Conservation (phyloP, 202 grass and related monocot species). For the Eragrostis tef region DNA sequence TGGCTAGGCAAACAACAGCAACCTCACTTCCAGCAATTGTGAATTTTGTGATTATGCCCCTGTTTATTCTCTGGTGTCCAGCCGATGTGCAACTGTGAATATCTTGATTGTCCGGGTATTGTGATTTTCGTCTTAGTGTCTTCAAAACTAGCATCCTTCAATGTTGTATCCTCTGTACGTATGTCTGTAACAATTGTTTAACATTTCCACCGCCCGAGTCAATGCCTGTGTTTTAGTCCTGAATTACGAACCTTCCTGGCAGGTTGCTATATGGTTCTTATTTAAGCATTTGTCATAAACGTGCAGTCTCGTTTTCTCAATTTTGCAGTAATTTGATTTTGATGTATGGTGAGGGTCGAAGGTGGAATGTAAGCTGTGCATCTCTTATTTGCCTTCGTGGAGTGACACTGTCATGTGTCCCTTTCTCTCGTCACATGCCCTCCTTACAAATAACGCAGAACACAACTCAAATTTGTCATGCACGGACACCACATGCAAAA, state of each 20-base stretch:
- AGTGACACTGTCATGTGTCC: neutral
- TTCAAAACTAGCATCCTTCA: neutral
- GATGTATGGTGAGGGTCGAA: neutral
- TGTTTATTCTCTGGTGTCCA: neutral
- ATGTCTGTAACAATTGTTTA: neutral
- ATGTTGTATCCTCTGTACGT: neutral
- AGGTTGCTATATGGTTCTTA: neutral
- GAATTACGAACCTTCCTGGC: neutral
- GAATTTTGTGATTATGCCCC: conserved; percentile 55
- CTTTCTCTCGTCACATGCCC: conserved; percentile 44
- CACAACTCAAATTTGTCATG: conserved; percentile 6
- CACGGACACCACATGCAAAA: conserved; percentile 33
- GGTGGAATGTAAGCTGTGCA: neutral
- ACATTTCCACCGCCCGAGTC: too few species aligned
- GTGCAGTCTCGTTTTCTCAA: neutral
- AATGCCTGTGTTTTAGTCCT: neutral
- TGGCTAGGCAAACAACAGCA: conserved; percentile 35
- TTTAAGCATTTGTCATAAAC: neutral
- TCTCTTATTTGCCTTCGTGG: neutral
- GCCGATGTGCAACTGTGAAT: conserved; percentile 1
- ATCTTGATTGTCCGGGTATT: neutral
- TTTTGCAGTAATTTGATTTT: neutral
- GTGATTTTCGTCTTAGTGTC: too few species aligned
- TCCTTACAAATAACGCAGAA: too few species aligned
- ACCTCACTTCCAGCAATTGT: conserved; percentile 55